Evolutionary conservation across 768 basidiomycete species (phyloP).

Genomic region (Agaricus sinodeliciosus): DNA sequence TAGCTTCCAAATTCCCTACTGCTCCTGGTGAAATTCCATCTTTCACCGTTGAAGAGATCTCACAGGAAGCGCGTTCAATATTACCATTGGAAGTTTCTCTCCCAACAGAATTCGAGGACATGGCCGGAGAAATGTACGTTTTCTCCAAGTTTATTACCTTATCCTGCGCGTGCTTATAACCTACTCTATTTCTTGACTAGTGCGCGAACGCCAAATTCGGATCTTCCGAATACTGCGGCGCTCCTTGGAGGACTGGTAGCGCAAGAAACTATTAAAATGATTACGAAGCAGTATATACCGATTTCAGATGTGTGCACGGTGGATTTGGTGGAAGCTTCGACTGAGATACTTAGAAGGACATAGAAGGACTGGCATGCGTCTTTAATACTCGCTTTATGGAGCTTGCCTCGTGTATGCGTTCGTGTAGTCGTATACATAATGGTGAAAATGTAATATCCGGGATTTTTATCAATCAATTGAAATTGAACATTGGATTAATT

Average conservation of each 20-base stretch:
- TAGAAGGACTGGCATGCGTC: neutral
- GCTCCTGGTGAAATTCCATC: slow-evolving; percentile 16
- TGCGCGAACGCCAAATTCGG: slow-evolving; percentile 72
- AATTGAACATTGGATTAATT: no score
- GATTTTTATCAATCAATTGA: no score
- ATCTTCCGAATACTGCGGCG: slow-evolving; percentile 90
- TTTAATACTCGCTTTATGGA: no score
- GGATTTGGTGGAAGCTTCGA: slow-evolving; percentile 80
- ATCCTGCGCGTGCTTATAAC: slow-evolving; percentile 7
- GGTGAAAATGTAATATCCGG: no score
- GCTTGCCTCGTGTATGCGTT: no score
- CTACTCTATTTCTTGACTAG: slow-evolving; percentile 31
- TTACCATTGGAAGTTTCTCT: slow-evolving; percentile 44
- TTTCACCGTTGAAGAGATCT: slow-evolving; percentile 47
- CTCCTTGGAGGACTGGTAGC: slow-evolving; percentile 91
- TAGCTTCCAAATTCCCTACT: slow-evolving; percentile 20
- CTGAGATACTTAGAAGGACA: slow-evolving; percentile 39
- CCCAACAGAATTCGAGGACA: slow-evolving; percentile 49
- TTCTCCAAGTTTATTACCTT: neutral
- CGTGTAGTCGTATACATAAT: no score
- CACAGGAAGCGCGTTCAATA: slow-evolving; percentile 39
- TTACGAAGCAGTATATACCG: slow-evolving; percentile 93
- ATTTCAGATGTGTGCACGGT: slow-evolving; percentile 79
- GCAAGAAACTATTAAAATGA: slow-evolving; percentile 95
- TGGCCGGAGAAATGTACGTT: slow-evolving; percentile 76